Evolutionary conservation across 495 filamentous ascomycete species (phyloP), one percentile per base, ranked within the genome.

Genomic region (Lasiosphaeriaceae sp.): DNA sequence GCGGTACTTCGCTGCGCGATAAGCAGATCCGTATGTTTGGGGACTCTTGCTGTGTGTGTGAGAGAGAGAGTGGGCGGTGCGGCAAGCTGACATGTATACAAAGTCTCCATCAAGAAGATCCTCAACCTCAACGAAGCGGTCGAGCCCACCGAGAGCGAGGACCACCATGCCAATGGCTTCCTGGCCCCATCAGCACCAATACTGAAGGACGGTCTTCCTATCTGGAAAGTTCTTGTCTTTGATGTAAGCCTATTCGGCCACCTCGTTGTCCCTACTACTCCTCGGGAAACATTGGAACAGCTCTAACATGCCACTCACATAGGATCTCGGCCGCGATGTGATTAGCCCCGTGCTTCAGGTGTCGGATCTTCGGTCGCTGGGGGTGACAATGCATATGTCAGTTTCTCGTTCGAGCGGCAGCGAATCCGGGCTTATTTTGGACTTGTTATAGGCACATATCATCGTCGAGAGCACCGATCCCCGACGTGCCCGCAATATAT

Each of bases 401-500:
- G 64, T 59, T 11, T 31, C 35, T 31, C 37, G 39, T 43, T 43
- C 14, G 9, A 5, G 11, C 16, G 21, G 47, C 6, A 41, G 12
- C 31, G 35, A n/a, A 11, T 44, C 35, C 29, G n/a, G n/a, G n/a
- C n/a, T n/a, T n/a, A n/a, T n/a, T n/a, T n/a, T n/a, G n/a, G n/a
- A n/a, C n/a, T n/a, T n/a, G n/a, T n/a, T n/a, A n/a, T 9, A 68
- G 65, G 62, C 92, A 92, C 69, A 84, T 99, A 67, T 83, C 89
- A 55, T 85, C 90, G 11, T 77, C 85, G 54, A 80, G 95, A 67
- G 90, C 96, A 64, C 83, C 91, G 11, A 97, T 99, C 57, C 94
- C 94, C 47, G 95, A 99, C 71, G 95, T 97, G 22, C 93, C 94
- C 5, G 95, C 94, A 52, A 83, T 99, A 51, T 99, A 99, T 67